These are phyloP conservation scores for Geoglossum glabrum DNA, from an alignment of 495 filamentous ascomycete species.

Conservation along the genomic window DNA sequence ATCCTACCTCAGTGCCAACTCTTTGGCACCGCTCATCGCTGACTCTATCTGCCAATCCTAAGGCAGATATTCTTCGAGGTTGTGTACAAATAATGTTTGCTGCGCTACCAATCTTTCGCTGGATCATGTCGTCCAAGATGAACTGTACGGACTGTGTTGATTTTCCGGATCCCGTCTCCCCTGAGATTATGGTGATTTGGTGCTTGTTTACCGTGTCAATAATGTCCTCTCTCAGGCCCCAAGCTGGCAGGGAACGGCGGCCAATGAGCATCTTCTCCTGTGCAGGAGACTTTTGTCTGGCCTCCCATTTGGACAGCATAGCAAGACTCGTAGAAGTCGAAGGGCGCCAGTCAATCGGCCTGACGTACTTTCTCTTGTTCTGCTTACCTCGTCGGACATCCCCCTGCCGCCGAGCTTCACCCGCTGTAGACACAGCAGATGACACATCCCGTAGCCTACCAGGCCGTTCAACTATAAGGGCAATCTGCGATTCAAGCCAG, in stretches of 20 bases:
- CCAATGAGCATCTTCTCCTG: conserved; percentile 50
- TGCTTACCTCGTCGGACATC: conserved; percentile 14
- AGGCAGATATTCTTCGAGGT: conserved; percentile 80
- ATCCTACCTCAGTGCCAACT: conserved; percentile 82
- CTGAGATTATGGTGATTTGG: conserved; percentile 88
- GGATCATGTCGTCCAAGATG: conserved; percentile 78
- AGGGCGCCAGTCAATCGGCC: conserved; percentile 16
- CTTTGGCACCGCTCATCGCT: conserved; percentile 68
- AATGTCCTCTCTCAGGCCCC: conserved; percentile 60
- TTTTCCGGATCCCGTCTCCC: conserved; percentile 92
- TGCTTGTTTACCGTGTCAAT: conserved; percentile 47
- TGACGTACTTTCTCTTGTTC: background rate
- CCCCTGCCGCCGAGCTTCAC: conserved; percentile 18
- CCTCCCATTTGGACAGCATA: conserved; percentile 30
- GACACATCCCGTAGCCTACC: conserved; percentile 69
- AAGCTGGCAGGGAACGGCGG: conserved; percentile 64
- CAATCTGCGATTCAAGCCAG: conserved; percentile 69
- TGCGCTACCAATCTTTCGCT: conserved; percentile 44
- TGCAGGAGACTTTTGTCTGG: conserved; percentile 31
- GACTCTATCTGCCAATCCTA: conserved; percentile 85
- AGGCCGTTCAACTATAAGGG: conserved; percentile 56
- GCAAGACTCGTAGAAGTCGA: conserved; percentile 22
- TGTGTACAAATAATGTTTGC: conserved; percentile 96
- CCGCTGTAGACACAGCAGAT: conserved; percentile 37
- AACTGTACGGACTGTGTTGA: conserved; percentile 96